These are phyloP conservation scores for Botrytis tulipae DNA, from an alignment of 2,329 filamentous ascomycete species.

Conservation along the genomic window DNA sequence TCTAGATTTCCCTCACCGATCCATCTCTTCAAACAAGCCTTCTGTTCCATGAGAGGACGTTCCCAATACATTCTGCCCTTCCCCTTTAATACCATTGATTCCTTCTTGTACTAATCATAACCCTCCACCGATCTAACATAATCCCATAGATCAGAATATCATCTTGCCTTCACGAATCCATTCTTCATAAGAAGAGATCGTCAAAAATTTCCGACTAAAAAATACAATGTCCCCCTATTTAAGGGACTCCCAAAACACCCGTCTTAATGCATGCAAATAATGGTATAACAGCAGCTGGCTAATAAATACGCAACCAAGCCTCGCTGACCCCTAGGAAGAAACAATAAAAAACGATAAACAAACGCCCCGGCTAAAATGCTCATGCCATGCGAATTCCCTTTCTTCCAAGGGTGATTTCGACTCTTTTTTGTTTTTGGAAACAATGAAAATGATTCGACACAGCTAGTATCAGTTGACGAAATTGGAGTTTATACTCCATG, in stretches of 20 bases:
- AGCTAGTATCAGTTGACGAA: not conserved
- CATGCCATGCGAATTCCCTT: constrained; percentile 11
- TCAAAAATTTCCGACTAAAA: not conserved
- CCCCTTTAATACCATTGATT: not conserved
- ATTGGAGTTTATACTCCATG: constrained; percentile 18
- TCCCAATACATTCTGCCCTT: not conserved
- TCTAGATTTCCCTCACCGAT: too few relatives aligned
- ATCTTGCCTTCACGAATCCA: not conserved
- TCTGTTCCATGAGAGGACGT: not conserved
- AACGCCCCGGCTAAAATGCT: constrained; percentile 4
- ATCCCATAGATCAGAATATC: not conserved
- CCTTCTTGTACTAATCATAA: constrained; percentile 1
- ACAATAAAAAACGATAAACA: not conserved
- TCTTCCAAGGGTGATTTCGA: not conserved
- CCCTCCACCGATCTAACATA: not conserved
- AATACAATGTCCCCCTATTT: not conserved
- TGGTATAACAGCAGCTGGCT: constrained; percentile 10
- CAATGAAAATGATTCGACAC: not conserved
- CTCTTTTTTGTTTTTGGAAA: not conserved
- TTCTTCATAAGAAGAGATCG: not conserved
- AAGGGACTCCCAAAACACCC: constrained; percentile 14
- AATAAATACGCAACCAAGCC: not conserved
- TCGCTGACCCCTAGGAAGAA: not conserved
- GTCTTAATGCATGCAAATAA: constrained; percentile 17
- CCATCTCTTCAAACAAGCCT: not conserved